Percentiles rank a stretch among this genome's conserved stretches.
Conservation (phyloP, 78 protist species). For the Dictyostelium brefeldianum region DNA sequence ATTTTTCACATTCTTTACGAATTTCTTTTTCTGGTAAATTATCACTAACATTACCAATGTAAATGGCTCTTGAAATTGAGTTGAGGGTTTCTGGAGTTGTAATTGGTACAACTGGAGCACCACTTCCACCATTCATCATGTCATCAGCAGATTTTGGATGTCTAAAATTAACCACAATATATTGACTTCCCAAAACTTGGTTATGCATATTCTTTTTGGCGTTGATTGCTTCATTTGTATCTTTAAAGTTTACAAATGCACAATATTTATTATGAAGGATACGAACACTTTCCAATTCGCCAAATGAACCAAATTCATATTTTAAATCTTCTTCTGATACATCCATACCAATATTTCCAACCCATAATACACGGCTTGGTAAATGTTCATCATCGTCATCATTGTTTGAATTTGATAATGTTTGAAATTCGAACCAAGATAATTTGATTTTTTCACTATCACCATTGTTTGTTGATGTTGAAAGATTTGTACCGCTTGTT, state of each 20-base stretch:
- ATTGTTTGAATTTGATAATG: neutral
- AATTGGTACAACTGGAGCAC: conserved; percentile 7
- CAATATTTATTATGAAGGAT: conserved; percentile 72
- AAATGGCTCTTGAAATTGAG: conserved; percentile 71
- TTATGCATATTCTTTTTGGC: conserved; percentile 68
- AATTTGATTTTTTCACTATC: conserved; percentile 42
- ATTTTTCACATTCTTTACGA: conserved; percentile 56
- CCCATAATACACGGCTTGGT: conserved; percentile 83
- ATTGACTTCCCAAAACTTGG: conserved; percentile 57
- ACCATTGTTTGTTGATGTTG: neutral
- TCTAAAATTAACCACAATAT: conserved; percentile 71
- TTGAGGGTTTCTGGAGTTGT: conserved; percentile 80
- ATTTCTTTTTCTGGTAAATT: conserved; percentile 76
- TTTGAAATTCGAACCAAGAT: conserved; percentile 71
- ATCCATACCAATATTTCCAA: conserved; percentile 80
- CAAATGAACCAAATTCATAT: conserved; percentile 46
- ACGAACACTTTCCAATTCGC: conserved; percentile 79
- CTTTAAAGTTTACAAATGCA: conserved; percentile 82
- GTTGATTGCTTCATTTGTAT: conserved; percentile 26
- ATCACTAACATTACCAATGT: conserved; percentile 79
- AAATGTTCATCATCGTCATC: conserved; percentile 24
- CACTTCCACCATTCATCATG: neutral
- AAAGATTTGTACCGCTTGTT: conserved; percentile 47
- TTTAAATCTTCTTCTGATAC: conserved; percentile 78
- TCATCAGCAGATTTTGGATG: conserved; percentile 63